These are phyloP conservation scores for Cryphonectria radicalis DNA, from an alignment of 2,329 filamentous ascomycete genomes.

Conservation along the genomic window DNA sequence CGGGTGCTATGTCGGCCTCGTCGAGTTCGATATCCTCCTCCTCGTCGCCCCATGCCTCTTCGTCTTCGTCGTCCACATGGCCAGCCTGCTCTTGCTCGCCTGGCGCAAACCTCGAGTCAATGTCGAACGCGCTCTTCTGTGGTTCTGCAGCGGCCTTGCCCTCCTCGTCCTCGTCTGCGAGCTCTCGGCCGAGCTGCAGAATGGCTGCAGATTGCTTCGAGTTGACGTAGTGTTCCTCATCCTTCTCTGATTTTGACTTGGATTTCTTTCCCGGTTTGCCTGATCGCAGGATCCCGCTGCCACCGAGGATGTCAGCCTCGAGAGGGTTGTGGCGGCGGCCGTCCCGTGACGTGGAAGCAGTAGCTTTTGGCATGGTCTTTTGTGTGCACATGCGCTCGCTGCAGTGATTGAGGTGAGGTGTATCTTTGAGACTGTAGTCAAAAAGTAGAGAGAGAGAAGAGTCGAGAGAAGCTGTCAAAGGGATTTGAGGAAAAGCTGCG, in stretches of 20 bases:
- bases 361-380: slow-evolving; percentile 77
- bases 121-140: slow-evolving; percentile 72
- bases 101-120: slow-evolving; percentile 74
- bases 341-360: slow-evolving; percentile 61
- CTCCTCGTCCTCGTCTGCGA: slow-evolving; percentile 78
- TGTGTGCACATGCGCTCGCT: background rate
- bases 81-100: slow-evolving; percentile 51
- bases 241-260: slow-evolving; percentile 76
- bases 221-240: slow-evolving; percentile 76
- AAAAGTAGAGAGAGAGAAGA: background rate
- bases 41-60: slow-evolving; percentile 77
- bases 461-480: background rate
- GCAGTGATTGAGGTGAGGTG: background rate
- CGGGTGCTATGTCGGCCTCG: slow-evolving; percentile 81
- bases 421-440: background rate
- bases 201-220: slow-evolving; percentile 88
- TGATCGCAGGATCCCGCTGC: slow-evolving; percentile 68
- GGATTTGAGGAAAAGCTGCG: background rate
- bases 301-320: slow-evolving; percentile 76
- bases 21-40: slow-evolving; percentile 66
- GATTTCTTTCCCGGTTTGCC: slow-evolving; percentile 41
- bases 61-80: slow-evolving; percentile 55
- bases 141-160: slow-evolving; percentile 47
- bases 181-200: slow-evolving; percentile 83
- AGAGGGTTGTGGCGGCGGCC: slow-evolving; percentile 85